phyloP scores from a whole-genome alignment of 2,329 filamentous ascomycete species.

The Colletotrichum sp. region DNA sequence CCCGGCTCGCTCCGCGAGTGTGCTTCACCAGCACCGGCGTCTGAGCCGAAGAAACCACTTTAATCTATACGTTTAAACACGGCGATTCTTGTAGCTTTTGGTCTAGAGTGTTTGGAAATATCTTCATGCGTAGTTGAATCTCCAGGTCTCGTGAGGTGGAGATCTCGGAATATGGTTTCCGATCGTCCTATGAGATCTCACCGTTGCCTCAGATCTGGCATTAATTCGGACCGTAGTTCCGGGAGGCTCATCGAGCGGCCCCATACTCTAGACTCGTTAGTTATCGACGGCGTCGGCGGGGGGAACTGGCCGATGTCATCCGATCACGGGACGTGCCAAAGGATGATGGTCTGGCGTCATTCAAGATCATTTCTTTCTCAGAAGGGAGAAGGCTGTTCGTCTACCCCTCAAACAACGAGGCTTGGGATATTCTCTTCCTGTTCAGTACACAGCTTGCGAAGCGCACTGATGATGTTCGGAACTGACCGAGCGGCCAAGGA shows the following conservation, averaged over 20 bases:
- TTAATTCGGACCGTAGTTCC: not conserved
- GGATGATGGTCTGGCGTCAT: not conserved
- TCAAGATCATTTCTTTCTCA: not conserved
- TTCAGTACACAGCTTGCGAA: not conserved
- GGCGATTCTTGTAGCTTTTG: not conserved
- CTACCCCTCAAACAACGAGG: not conserved
- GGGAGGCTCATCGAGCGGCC: not conserved
- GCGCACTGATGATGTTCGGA: not conserved
- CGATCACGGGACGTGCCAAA: not conserved
- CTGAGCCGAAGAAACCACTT: too few species aligned
- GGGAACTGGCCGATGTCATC: not conserved
- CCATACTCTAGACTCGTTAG: not conserved
- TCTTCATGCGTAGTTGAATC: not conserved
- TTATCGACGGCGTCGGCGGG: not conserved
- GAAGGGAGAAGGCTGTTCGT: not conserved
- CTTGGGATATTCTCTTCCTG: not conserved
- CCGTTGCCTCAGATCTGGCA: not conserved
- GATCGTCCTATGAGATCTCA: not conserved
- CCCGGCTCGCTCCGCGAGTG: not conserved
- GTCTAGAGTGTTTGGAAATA: not conserved
- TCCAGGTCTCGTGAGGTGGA: not conserved
- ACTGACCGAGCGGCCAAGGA: not conserved
- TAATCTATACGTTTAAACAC: not conserved
- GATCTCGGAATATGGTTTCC: conserved; percentile 9
- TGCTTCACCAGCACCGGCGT: not conserved